Evolutionary conservation across 2,329 filamentous ascomycete species (phyloP), one percentile per base, ranked within the genome.

Genomic region (Fusarium nurragi): DNA sequence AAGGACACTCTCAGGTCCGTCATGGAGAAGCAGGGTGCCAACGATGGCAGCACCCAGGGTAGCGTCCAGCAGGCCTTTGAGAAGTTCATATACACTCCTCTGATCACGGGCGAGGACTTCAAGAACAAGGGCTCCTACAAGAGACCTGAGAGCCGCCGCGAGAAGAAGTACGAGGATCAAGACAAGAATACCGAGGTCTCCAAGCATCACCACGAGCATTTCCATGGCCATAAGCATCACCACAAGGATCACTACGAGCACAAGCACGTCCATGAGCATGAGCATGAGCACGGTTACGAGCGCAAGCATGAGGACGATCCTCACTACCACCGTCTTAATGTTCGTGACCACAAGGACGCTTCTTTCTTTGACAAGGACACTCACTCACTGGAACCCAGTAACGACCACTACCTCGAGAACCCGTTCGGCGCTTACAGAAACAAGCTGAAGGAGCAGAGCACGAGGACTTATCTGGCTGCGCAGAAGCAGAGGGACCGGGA

Each of bases 21-120:
- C 52, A 72, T 75, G 70, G 56, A 61, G 48, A 74, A 74, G 60
- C 69, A 75, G 55, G 73, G 73, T 23, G 69, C 73, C n/a, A 43
- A 64, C 4, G 71, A 74, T 19, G 73, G 73, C 22, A 66, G 57
- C 43, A 75, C 73, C 45, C 64, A 66, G 36, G 65, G 65, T 28
- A 72, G 69, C 52, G 55, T 75, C 28, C 68, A 72, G 36, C 63
- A 66, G 49, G 72, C 70, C 3, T 75, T 75, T 28, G 36, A 38
- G 36, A 62, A 54, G 48, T 75, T 74, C 51, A 60, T 63, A 21
- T 68, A 49, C 37, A 74, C 71, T 12, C 73, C 73, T 16, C 50
- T 67, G 55, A 71, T 75, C 47, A 72, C 70, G 3, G 73, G 71
- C 4, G 67, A 75, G 23, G 55, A 74, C 48, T 75, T 75, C 25